phyloP scores from a whole-genome alignment of 2,329 filamentous ascomycete genomes.

The Torrubiella hemipterigena region DNA sequence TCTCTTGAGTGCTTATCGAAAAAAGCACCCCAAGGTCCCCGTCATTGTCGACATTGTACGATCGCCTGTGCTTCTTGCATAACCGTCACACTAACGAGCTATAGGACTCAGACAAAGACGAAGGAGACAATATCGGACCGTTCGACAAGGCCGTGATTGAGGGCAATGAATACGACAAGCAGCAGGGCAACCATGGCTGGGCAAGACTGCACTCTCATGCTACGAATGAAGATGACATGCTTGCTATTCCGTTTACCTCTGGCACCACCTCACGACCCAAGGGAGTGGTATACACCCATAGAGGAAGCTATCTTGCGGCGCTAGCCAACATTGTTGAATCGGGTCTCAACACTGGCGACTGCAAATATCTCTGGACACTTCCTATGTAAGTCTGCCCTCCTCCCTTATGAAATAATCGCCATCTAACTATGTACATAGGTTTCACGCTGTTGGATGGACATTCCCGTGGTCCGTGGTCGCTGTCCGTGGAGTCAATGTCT shows the following conservation, averaged over 20 bases:
- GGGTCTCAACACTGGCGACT: conserved; percentile 64
- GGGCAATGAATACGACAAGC: conserved; percentile 59
- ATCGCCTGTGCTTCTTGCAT: not conserved
- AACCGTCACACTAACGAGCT: not conserved
- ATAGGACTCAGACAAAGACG: conserved; percentile 66
- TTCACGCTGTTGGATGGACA: conserved; percentile 66
- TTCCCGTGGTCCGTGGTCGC: conserved; percentile 91
- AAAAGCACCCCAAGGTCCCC: conserved; percentile 48
- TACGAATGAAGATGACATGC: conserved; percentile 63
- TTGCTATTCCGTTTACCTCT: conserved; percentile 87
- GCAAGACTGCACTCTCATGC: conserved; percentile 58
- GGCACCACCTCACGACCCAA: conserved; percentile 88
- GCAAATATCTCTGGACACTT: conserved; percentile 81
- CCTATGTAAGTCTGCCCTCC: conserved; percentile 60
- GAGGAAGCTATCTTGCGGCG: conserved; percentile 74
- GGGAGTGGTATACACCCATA: conserved; percentile 84
- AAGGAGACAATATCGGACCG: conserved; percentile 62
- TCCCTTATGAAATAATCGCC: no score
- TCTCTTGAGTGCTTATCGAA: conserved; percentile 56
- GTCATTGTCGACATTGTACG: conserved; percentile 60
- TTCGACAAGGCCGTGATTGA: conserved; percentile 78
- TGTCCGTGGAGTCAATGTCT: conserved; percentile 89
- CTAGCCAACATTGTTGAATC: conserved; percentile 83
- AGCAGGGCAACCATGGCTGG: conserved; percentile 63
- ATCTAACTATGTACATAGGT: conserved; percentile 23